These are phyloP conservation scores for Gossypium longicalyx DNA, from an alignment of 345 rosid genomes.

Conservation along the genomic window DNA sequence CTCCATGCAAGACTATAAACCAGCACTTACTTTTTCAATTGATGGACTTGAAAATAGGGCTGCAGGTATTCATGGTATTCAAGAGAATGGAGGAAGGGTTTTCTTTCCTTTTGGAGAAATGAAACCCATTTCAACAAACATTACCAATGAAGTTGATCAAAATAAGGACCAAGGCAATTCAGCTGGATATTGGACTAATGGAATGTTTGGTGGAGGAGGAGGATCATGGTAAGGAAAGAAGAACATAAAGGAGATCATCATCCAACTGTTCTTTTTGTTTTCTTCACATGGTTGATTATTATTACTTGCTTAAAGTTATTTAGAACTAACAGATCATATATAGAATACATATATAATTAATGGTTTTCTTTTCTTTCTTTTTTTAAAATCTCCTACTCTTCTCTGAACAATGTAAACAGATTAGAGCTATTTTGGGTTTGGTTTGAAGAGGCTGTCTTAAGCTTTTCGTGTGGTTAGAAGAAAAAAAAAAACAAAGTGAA, in stretches of 20 bases:
- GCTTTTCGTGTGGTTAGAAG: constrained; percentile 17
- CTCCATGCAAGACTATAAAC: constrained; percentile 44
- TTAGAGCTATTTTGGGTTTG: constrained; percentile 22
- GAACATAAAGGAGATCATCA: background rate
- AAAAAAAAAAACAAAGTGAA: constrained; percentile 22
- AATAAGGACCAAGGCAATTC: constrained; percentile 42
- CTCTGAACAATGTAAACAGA: too few relatives aligned
- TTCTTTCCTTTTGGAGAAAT: constrained; percentile 44
- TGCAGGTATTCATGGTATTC: constrained; percentile 22
- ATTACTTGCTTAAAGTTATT: constrained; percentile 23
- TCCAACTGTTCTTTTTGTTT: background rate
- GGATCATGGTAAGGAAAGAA: constrained; percentile 36
- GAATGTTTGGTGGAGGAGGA: constrained; percentile 30
- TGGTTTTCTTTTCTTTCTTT: too few relatives aligned
- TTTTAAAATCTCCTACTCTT: too few relatives aligned
- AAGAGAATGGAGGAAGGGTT: constrained; percentile 38
- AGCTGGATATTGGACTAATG: constrained; percentile 43
- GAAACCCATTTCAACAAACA: constrained; percentile 25
- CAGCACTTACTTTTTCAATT: constrained; percentile 37
- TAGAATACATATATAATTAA: constrained; percentile 7
- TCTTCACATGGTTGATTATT: constrained; percentile 19
- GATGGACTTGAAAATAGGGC: constrained; percentile 40
- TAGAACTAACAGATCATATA: constrained; percentile 26
- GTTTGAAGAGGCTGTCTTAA: constrained; percentile 17
- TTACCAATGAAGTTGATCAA: constrained; percentile 32